Conservation (phyloP, 1,139 yeast genomes). For the Nakaseomyces bracarensis region DNA sequence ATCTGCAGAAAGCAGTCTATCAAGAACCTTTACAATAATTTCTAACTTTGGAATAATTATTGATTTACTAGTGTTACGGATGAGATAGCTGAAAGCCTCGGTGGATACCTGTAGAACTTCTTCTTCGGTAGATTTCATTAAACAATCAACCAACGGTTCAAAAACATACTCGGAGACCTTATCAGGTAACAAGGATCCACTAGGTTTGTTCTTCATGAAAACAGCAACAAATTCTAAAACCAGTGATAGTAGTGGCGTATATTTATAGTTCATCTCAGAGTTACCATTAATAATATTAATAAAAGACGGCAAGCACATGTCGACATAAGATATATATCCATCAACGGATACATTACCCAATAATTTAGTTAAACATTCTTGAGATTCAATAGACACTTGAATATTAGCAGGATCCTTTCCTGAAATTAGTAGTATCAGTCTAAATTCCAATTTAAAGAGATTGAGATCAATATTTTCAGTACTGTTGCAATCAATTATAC, state of each 20-base stretch:
- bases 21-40: constrained; percentile 50
- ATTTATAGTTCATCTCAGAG: constrained; percentile 27
- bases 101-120: constrained; percentile 74
- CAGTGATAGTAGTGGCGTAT: constrained; percentile 53
- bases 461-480: constrained; percentile 22
- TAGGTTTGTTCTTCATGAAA: constrained; percentile 29
- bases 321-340: constrained; percentile 38
- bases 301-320: constrained; percentile 28
- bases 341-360: constrained; percentile 41
- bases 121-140: constrained; percentile 58
- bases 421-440: constrained; percentile 54
- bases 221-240: constrained; percentile 56
- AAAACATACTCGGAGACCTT: constrained; percentile 45
- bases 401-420: constrained; percentile 70
- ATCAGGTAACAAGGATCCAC: constrained; percentile 21
- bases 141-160: constrained; percentile 42
- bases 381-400: constrained; percentile 48
- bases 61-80: constrained; percentile 43
- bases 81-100: constrained; percentile 58
- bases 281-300: constrained; percentile 23
- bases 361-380: constrained; percentile 56
- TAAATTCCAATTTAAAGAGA: constrained; percentile 39
- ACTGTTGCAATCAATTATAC: constrained; percentile 39
- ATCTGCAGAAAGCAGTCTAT: constrained; percentile 62
- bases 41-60: constrained; percentile 42